phyloP scores from a whole-genome alignment of 352 stramenopile genomes.

The Globisporangium viniferum region DNA sequence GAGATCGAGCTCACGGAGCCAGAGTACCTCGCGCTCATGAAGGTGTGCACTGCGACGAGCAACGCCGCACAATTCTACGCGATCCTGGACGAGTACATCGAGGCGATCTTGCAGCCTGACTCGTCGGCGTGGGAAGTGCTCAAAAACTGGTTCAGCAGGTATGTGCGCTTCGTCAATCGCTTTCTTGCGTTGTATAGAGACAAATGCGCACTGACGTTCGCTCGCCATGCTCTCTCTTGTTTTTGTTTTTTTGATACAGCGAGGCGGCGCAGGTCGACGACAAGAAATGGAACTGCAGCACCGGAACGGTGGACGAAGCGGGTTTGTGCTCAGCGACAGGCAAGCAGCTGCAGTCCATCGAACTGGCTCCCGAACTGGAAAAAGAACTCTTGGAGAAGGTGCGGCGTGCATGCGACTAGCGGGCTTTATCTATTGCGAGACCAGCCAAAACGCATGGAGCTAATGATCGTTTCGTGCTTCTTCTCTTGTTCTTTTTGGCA shows the following conservation, averaged over 20 bases:
- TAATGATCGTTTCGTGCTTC: slow-evolving; percentile 2
- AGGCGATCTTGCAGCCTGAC: slow-evolving; percentile 53
- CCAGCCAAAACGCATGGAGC: background rate
- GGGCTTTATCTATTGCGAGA: background rate
- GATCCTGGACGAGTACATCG: slow-evolving; percentile 53
- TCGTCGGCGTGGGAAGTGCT: slow-evolving; percentile 54
- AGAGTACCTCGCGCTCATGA: slow-evolving; percentile 63
- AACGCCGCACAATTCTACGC: slow-evolving; percentile 50
- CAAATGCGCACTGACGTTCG: background rate
- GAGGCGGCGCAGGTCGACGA: slow-evolving; percentile 59
- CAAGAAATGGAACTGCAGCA: slow-evolving; percentile 49
- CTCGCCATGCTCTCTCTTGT: background rate
- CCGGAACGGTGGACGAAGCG: slow-evolving; percentile 45
- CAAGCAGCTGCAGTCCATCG: slow-evolving; percentile 63
- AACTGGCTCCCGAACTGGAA: slow-evolving; percentile 44
- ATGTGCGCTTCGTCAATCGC: background rate
- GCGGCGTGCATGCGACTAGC: background rate
- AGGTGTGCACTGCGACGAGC: slow-evolving; percentile 35
- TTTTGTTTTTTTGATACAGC: slow-evolving; percentile 28
- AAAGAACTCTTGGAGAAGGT: slow-evolving; percentile 66
- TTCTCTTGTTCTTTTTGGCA: slow-evolving; percentile 14
- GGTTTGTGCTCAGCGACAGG: slow-evolving; percentile 62
- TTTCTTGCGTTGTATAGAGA: background rate
- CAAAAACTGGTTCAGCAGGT: slow-evolving; percentile 75
- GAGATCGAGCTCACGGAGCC: slow-evolving; percentile 55